A percentile compares a stretch with the other conserved stretches of the same genome.
phyloP scores from a whole-genome alignment of 129 eudicot genomes.

The Helianthus tuberosus region DNA sequence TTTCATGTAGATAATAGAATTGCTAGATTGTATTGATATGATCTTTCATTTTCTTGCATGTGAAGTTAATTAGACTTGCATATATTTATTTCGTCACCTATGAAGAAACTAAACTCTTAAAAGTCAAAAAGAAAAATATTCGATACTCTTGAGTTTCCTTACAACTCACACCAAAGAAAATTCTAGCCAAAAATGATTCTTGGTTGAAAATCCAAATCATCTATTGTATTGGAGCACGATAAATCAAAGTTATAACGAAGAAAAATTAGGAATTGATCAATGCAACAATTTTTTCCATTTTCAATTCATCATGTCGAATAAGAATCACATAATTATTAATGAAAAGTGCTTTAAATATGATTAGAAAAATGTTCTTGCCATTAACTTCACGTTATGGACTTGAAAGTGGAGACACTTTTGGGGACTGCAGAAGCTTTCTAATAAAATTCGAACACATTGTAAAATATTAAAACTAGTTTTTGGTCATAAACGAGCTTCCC shows the following conservation, averaged over 20 bases:
- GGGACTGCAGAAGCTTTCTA: not conserved
- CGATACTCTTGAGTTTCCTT: constrained; percentile 11
- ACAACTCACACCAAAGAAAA: constrained; percentile 22
- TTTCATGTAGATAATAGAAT: too few relatives aligned
- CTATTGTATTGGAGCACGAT: not conserved
- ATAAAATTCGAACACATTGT: not conserved
- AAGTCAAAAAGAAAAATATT: not conserved
- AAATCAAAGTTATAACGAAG: not conserved
- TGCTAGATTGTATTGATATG: not conserved
- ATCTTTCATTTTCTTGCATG: not conserved
- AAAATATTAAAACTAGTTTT: too few relatives aligned
- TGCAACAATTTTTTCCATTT: constrained; percentile 2
- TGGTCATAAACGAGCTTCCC: too few relatives aligned
- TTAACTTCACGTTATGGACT: constrained; percentile 16
- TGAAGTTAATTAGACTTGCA: not conserved
- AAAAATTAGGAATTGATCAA: not conserved
- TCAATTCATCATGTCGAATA: not conserved
- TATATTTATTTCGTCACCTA: not conserved
- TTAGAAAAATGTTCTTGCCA: not conserved
- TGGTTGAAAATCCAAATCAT: constrained; percentile 15
- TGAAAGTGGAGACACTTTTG: constrained; percentile 21
- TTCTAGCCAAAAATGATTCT: constrained; percentile 8
- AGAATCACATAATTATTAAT: not conserved
- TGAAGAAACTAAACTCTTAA: not conserved
- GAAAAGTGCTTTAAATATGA: not conserved